Base-by-base conservation (phyloP, 345 rosid genomes). In the Lepidium didymum region DNA sequence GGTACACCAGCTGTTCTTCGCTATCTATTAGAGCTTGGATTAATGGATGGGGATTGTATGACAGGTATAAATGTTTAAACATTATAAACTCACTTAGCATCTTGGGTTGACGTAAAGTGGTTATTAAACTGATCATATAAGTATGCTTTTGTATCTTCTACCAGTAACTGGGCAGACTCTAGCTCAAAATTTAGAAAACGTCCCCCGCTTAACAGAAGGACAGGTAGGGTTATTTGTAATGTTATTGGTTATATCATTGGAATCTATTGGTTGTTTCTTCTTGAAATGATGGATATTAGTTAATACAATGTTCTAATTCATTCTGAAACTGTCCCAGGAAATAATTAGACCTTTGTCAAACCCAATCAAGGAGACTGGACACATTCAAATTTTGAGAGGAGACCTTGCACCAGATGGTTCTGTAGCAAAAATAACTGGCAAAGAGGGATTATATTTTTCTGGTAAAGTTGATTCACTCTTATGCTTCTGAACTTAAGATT, bases 401-500 rank as follows among this genome's bases (percentile, higher is more conserved):
- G 93, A 95, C 79, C 78, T 94, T 52, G 96, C 99, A 25, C 96
- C 99, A 10, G 87, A 91, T n/a, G 99, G 99, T 70, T 94, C 96
- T 69, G 96, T 94, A 31, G 99, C 99, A 52, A 94, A 94, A 80
- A 94, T 94, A 73, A 94, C 99, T 2, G 99, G 99, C 75, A 94
- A 94, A 78, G 99, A 94, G 78, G 99, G 99, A 25, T 77, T 94
- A 14, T 87, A 82, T 82, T 94, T 94, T 78, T 86, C 93, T 62
- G 99, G 99, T 94, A 56, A 62, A 46, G 21, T 38, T 36, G 62
- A 13, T 51, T 57, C 1, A 5, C 27, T 55, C 46, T 57, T 47
- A 9, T 54, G 38, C 21, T 16, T 33, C 40, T 59, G 18, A 12
- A 12, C 40, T 12, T 37, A 13, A 7, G 33, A 18, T 7, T 31